Evolutionary conservation across 768 basidiomycete genomes (phyloP).

Genomic region (Suillus fuscotomentosus): DNA sequence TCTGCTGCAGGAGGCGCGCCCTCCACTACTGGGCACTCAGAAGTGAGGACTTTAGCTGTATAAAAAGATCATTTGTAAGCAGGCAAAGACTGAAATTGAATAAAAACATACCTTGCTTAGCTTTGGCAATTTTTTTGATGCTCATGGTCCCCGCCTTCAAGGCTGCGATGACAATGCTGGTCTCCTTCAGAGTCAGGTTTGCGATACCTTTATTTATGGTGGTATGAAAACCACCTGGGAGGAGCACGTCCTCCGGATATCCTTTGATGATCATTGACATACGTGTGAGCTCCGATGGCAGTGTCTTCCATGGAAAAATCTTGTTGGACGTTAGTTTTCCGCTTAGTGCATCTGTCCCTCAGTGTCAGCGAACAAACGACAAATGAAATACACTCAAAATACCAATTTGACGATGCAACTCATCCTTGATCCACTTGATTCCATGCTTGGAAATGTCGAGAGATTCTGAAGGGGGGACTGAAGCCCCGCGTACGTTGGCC

Average conservation of each 20-base stretch:
- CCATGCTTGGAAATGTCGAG: not conserved
- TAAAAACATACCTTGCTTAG: not conserved
- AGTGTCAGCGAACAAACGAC: not conserved
- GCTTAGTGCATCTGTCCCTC: not conserved
- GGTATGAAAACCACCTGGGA: not conserved
- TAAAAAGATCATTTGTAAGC: not conserved
- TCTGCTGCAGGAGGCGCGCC: not conserved
- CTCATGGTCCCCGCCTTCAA: not conserved
- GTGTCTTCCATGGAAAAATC: conserved; percentile 4
- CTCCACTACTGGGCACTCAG: not conserved
- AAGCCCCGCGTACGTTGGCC: not conserved
- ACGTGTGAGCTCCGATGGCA: not conserved
- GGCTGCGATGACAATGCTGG: not conserved
- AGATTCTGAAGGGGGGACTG: not conserved
- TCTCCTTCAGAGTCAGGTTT: not conserved
- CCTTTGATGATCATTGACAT: not conserved
- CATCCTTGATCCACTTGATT: not conserved
- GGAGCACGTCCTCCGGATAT: not conserved
- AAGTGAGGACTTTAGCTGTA: not conserved
- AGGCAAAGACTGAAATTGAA: no score
- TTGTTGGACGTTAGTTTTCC: not conserved
- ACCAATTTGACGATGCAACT: not conserved
- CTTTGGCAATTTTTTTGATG: not conserved
- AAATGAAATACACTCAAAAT: not conserved
- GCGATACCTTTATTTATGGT: not conserved